Percentiles rank a stretch among this genome's conserved stretches.
Conservation (phyloP, 805 yeast species). For the Ogataea corticis region DNA sequence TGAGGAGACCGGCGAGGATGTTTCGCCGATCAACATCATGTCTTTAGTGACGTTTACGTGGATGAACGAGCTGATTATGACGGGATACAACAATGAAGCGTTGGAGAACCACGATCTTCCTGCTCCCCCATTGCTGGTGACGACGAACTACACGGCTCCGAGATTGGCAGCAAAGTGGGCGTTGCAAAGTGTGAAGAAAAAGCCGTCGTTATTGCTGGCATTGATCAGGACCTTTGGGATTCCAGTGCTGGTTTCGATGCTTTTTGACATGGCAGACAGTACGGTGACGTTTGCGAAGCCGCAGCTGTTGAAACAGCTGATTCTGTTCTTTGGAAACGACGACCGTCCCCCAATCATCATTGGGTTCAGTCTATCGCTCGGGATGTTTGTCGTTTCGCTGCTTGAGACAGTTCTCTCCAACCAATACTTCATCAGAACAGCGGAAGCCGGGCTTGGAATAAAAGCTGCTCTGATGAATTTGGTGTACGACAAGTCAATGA, state of each 20-base stretch:
- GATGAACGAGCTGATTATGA: constrained; percentile 84
- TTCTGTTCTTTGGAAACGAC: constrained; percentile 41
- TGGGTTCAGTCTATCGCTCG: constrained; percentile 63
- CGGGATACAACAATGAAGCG: constrained; percentile 50
- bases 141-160: constrained; percentile 36
- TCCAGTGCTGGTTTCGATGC: constrained; percentile 36
- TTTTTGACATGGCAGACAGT: constrained; percentile 41
- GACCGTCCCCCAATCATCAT: constrained; percentile 47
- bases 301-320: constrained; percentile 52
- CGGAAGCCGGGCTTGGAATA: constrained; percentile 62
- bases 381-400: constrained; percentile 63
- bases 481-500: constrained; percentile 69
- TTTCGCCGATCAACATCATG: constrained; percentile 55
- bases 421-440: constrained; percentile 61
- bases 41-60: constrained; percentile 81
- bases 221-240: constrained; percentile 40
- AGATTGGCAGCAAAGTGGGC: constrained; percentile 38
- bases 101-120: constrained; percentile 43
- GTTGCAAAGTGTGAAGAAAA: constrained; percentile 25
- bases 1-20: constrained; percentile 31
- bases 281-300: constrained; percentile 51
- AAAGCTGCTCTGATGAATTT: constrained; percentile 67
- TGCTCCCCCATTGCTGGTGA: constrained; percentile 39
- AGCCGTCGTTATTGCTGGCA: constrained; percentile 36
- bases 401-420: constrained; percentile 63